These are phyloP conservation scores for Fragaria nilgerrensis DNA, from an alignment of 306 rosid genomes.

Conservation along the genomic window DNA sequence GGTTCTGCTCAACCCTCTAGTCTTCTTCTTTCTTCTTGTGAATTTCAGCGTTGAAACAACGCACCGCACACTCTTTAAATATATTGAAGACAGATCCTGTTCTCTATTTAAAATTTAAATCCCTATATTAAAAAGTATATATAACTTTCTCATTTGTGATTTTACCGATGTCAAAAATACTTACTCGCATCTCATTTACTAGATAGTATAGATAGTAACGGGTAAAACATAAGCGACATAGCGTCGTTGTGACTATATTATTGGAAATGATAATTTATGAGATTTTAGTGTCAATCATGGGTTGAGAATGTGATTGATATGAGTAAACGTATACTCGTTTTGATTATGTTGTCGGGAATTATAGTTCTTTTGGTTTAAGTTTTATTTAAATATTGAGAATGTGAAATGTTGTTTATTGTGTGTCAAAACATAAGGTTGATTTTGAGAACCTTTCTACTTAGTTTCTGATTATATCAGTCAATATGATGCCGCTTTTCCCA, in stretches of 20 bases:
- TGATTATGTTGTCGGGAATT: neutral
- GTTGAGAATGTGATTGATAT: no score
- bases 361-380: neutral
- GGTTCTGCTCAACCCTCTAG: neutral
- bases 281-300: no score
- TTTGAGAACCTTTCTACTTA: neutral
- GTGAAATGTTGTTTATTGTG: neutral
- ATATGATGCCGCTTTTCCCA: neutral
- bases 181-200: no score
- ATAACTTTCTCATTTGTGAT: no score
- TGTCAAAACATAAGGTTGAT: no score
- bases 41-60: constrained; percentile 12
- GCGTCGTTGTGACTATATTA: no score
- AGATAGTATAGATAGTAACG: no score
- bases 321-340: neutral
- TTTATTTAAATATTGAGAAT: neutral
- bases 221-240: no score
- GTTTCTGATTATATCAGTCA: neutral
- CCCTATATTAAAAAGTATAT: neutral
- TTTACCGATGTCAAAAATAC: no score
- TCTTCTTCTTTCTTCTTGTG: neutral
- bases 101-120: neutral
- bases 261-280: no score
- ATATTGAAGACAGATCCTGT: neutral
- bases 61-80: neutral